A percentile compares a stretch with the other conserved stretches of the same genome.
Evolutionary conservation across 75 land plant genomes (phyloP).

Genomic region (Azolla pinnata): DNA sequence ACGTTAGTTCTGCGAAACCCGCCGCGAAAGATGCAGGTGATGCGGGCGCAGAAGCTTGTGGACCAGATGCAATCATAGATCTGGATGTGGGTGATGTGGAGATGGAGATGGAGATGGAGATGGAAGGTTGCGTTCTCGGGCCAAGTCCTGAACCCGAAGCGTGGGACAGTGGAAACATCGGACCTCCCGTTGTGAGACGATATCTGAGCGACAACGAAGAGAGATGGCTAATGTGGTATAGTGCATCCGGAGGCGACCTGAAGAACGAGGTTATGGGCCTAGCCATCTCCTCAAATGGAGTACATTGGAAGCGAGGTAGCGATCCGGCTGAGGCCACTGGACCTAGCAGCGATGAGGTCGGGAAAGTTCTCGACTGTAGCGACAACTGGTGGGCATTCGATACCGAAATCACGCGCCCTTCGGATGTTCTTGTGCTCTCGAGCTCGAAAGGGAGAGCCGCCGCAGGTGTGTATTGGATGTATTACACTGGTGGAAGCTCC

Average conservation of each 20-base stretch:
- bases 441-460: constrained; percentile 34
- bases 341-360: constrained; percentile 21
- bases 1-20: no score
- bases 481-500: constrained; percentile 50
- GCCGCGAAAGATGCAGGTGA: no score
- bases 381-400: constrained; percentile 83
- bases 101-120: background rate
- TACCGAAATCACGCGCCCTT: constrained; percentile 39
- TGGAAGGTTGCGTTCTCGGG: constrained; percentile 45
- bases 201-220: constrained; percentile 68
- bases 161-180: constrained; percentile 51
- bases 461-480: constrained; percentile 68
- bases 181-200: constrained; percentile 63
- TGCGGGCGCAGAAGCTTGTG: no score
- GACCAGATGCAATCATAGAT: no score
- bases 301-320: constrained; percentile 58
- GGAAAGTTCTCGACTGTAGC: constrained; percentile 46
- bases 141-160: constrained; percentile 23
- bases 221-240: constrained; percentile 82
- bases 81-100: background rate
- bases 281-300: constrained; percentile 57
- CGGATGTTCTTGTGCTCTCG: constrained; percentile 57
- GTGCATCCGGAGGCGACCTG: constrained; percentile 18
- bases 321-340: constrained; percentile 22
- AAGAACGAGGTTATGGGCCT: constrained; percentile 40